These are phyloP conservation scores for Arthrobotrys musiformis DNA, from an alignment of 2,329 filamentous ascomycete species.

Conservation along the genomic window DNA sequence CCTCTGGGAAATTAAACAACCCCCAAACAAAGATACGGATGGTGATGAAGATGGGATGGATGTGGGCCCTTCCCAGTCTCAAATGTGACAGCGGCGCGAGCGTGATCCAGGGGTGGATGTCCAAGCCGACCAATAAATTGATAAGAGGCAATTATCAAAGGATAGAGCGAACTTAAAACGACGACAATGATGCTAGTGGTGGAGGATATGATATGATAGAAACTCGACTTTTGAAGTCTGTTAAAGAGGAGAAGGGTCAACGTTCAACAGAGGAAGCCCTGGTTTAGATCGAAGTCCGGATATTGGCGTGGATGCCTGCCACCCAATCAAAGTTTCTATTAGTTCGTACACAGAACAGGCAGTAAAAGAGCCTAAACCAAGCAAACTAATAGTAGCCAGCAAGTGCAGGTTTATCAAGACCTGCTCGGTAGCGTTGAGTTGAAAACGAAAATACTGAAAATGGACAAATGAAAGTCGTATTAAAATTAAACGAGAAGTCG, in stretches of 20 bases:
- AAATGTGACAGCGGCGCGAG: slow-evolving; percentile 56
- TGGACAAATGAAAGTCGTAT: slow-evolving; percentile 38
- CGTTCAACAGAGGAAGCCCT: slow-evolving; percentile 42
- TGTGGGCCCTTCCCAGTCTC: slow-evolving; percentile 47
- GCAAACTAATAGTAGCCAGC: slow-evolving; percentile 11
- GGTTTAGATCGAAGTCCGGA: slow-evolving; percentile 47
- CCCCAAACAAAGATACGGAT: slow-evolving; percentile 36
- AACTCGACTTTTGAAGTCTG: slow-evolving; percentile 23
- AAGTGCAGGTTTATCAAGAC: slow-evolving; percentile 31
- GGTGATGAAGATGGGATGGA: slow-evolving; percentile 48
- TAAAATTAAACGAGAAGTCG: slow-evolving; percentile 24
- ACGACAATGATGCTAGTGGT: slow-evolving; percentile 29
- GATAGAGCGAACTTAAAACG: slow-evolving; percentile 40
- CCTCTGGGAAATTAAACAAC: slow-evolving; percentile 55
- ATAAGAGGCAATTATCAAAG: slow-evolving; percentile 49
- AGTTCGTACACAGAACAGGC: slow-evolving; percentile 31
- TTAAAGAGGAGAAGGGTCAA: slow-evolving; percentile 28
- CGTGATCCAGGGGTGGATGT: slow-evolving; percentile 47
- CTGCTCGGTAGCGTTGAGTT: slow-evolving; percentile 47
- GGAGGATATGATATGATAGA: no score
- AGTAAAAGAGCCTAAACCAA: slow-evolving; percentile 45
- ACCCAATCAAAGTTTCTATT: slow-evolving; percentile 52
- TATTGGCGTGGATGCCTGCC: slow-evolving; percentile 55
- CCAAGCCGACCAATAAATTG: slow-evolving; percentile 51
- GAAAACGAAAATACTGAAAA: slow-evolving; percentile 21